phyloP scores from a whole-genome alignment of 2,329 filamentous ascomycete genomes.

The Penicillium nordicum region DNA sequence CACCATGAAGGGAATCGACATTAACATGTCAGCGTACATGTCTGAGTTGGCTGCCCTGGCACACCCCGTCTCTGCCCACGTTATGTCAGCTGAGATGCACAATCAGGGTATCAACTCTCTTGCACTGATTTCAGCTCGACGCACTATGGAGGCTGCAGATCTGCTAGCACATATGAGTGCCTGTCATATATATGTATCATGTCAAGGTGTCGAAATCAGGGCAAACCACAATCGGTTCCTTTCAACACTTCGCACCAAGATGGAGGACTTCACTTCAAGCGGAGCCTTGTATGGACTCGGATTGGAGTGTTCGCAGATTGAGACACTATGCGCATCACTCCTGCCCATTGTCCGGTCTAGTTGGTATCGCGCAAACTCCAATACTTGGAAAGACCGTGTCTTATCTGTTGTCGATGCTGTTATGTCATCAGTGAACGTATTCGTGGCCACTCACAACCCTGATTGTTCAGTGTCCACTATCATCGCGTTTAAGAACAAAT shows the following conservation, averaged over 20 bases:
- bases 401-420: conserved; percentile 9
- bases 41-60: conserved; percentile 61
- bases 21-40: conserved; percentile 62
- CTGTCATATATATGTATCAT: conserved; percentile 53
- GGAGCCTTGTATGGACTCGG: conserved; percentile 11
- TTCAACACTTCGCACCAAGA: neutral
- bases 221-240: conserved; percentile 25
- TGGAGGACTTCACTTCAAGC: conserved; percentile 5
- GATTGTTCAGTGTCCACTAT: conserved; percentile 7
- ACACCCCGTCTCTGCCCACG: conserved; percentile 60
- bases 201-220: conserved; percentile 57
- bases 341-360: conserved; percentile 8
- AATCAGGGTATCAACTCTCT: conserved; percentile 67
- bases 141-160: conserved; percentile 56
- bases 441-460: neutral
- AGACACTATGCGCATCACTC: neutral
- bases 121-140: conserved; percentile 57
- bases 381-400: conserved; percentile 15
- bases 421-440: conserved; percentile 6
- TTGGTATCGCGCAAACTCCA: conserved; percentile 13
- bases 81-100: conserved; percentile 64
- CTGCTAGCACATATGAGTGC: conserved; percentile 56
- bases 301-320: neutral
- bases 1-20: conserved; percentile 63
- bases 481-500: conserved; percentile 7